Base-by-base conservation (phyloP, 2,329 filamentous ascomycete species). In the Colletotrichum sublineola region DNA sequence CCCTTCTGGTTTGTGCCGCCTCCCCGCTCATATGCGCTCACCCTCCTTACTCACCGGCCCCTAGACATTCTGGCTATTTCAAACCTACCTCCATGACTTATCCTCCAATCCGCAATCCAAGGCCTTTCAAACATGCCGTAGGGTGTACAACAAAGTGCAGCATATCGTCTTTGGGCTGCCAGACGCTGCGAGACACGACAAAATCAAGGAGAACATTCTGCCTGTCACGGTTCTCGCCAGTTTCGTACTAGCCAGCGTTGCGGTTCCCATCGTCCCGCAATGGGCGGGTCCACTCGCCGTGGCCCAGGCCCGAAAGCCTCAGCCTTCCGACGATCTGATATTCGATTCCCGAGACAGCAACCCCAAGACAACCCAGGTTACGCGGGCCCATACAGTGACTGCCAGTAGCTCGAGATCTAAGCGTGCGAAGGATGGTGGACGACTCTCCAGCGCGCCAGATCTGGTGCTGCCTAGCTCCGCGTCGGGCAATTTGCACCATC, bases 51-150 rank as follows among this genome's bases (percentile, higher is more conserved):
- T 69, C 36, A 58, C 58, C 55, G 24, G 20, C n/a, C 55, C 74
- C 63, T 78, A 96, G 94, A 96, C 94, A 46, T 96, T 96, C 82
- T 96, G 94, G 94, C 88, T 96, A 63, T 95, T 96, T 82, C 94
- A 96, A 83, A 96, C 93, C 5, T 95, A 96, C 79, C 89, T 96
- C 40, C 92, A 94, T 85, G 94, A 96, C 80, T 89, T 96, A 74
- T 89, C 93, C 67, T 85, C 88, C 78, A 93, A 92, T 71, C 94
- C 94, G 2, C 92, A 93, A 79, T 92, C 92, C 73, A 89, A 91
- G 77, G 88, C 92, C 62, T 96, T 96, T 83, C 92, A 93, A 83
- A 96, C 93, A 62, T 96, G 94, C 79, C 90, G 93, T 72, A 87
- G 94, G 78, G 91, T 96, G 76, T 96, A 95, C 84, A 96, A 96